Evolutionary conservation across 306 rosid genomes (phyloP).

Genomic region (Vigna unguiculata): DNA sequence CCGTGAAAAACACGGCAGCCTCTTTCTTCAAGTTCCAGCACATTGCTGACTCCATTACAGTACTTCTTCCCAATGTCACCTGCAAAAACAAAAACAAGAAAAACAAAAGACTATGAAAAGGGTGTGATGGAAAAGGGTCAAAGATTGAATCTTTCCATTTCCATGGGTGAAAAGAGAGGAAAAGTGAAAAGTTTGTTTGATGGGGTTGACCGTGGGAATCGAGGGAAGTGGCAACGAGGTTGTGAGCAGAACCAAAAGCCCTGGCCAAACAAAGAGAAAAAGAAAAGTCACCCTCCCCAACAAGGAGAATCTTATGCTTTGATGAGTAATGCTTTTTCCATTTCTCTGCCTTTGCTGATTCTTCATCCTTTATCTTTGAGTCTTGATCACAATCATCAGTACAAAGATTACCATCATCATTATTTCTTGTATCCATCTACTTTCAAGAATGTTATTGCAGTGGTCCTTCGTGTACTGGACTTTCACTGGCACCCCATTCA

Average conservation of each 20-base stretch:
- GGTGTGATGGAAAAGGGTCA: conserved; percentile 19
- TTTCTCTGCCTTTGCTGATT: conserved; percentile 44
- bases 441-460: too few relatives aligned
- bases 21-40: conserved; percentile 73
- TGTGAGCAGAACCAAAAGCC: conserved; percentile 68
- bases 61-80: conserved; percentile 66
- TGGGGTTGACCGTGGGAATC: conserved; percentile 65
- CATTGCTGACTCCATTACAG: conserved; percentile 63
- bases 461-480: too few relatives aligned
- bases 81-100: conserved; percentile 30
- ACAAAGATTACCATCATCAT: not conserved
- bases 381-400: conserved; percentile 26
- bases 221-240: conserved; percentile 78
- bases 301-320: conserved; percentile 63
- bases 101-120: not conserved
- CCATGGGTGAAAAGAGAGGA: not conserved
- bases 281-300: conserved; percentile 91
- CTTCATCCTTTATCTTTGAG: conserved; percentile 33
- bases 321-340: conserved; percentile 86
- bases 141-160: conserved; percentile 13
- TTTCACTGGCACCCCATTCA: too few relatives aligned
- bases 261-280: conserved; percentile 68
- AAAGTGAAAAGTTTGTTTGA: not conserved
- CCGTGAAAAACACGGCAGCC: conserved; percentile 67
- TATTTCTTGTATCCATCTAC: too few relatives aligned